A percentile compares a stretch with the other conserved stretches of the same genome.
These are phyloP conservation scores for Abrus precatorius DNA, from an alignment of 306 rosid genomes.

Conservation along the genomic window DNA sequence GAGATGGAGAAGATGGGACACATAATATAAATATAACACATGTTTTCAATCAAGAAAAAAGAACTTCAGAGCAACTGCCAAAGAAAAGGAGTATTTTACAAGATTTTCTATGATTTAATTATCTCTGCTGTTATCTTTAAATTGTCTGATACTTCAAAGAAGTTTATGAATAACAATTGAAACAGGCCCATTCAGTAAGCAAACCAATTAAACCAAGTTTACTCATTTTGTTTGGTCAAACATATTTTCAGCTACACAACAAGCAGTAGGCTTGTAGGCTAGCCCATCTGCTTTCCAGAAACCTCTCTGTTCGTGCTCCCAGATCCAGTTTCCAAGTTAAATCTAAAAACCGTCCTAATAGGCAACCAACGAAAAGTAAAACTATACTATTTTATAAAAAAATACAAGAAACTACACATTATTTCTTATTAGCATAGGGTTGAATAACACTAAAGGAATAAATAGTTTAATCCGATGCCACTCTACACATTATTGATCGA, in stretches of 20 bases:
- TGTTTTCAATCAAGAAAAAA: not conserved
- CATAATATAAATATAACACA: conserved; percentile 4
- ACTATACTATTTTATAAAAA: not conserved
- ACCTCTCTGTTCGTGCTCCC: not conserved
- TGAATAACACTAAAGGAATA: too few species aligned
- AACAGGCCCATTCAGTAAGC: not conserved
- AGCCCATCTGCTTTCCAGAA: not conserved
- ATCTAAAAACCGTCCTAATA: not conserved
- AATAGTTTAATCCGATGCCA: not conserved
- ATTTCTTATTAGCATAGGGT: too few species aligned
- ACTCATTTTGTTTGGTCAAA: not conserved
- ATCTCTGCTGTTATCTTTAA: not conserved
- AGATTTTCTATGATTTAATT: conserved; percentile 7
- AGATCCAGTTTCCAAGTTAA: conserved; percentile 1
- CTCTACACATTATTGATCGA: not conserved
- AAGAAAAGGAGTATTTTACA: not conserved
- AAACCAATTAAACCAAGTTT: conserved; percentile 1
- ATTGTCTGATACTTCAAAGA: conserved; percentile 1
- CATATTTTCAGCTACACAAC: not conserved
- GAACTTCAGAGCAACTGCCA: not conserved
- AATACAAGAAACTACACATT: too few species aligned
- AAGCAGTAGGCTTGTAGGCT: not conserved
- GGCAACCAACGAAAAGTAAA: not conserved
- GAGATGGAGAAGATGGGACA: conserved; percentile 13
- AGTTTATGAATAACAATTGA: not conserved